Base-by-base conservation (phyloP, 345 rosid species). In the Euphorbia peplus region DNA sequence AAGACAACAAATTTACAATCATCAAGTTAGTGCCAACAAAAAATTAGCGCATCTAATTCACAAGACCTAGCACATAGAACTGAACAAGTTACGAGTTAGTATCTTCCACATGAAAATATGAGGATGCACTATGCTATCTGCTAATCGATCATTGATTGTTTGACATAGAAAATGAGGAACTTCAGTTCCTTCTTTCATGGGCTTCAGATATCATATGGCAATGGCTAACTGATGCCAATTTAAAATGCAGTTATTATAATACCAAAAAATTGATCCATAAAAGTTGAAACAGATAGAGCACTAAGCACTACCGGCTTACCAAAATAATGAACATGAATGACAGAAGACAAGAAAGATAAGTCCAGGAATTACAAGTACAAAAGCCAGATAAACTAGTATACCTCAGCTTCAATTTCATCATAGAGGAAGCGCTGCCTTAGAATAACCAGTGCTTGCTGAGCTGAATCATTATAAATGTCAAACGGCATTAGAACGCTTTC, bases 331-430 rank as follows among this genome's bases (percentile, higher is more conserved):
- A 25, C 1, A 52, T 19, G 37, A 50, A 51, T 37, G 12, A 37
- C 30, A 22, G n/a, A 1, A 57, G 50, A 29, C 44, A 32, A 39
- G 12, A 25, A 74, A 44, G 46, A 63, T n/a, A 68, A 48, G 28
- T 15, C 47, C 47, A 71, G 48, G 28, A 52, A 54, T n/a, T 24
- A 29, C 29, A 13, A 32, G 32, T 60, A 13, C 28, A 35, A 62
- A 63, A 58, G 32, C 42, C 47, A 11, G 25, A 70, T 55, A 64
- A 53, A 48, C 57, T 28, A 42, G 47, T 22, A 66, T 84, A 95
- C 99, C 98, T 95, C 99, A 65, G 99, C 98, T 76, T 95, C 99
- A 82, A 95, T 88, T 87, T 95, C 99, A 86, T 95, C 99, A 73
- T 95, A 95, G 70, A 95, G 96, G 80, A 88, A 95, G 8, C 99